Evolutionary conservation across 2,329 filamentous ascomycete species (phyloP), one percentile per base, ranked within the genome.

Genomic region (Cordyceps cicadae): DNA sequence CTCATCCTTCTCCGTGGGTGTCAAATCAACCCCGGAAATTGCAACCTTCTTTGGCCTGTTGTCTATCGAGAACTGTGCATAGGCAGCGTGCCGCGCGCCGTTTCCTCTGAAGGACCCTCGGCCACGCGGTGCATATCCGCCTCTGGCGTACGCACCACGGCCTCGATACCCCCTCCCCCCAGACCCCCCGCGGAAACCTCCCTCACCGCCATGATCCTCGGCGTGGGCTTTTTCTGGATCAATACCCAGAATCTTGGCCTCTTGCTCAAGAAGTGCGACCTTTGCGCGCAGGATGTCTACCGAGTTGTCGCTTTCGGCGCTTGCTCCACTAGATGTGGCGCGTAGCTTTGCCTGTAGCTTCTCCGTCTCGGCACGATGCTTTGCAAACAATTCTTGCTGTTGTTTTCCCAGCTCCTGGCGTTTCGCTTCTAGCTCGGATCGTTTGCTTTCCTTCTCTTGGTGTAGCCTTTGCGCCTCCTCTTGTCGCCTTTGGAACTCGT

Each of bases 21-120:
- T 84, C 68, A 87, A 85, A 71, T 86, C 85, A 12, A 84, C 80
- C 3, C 85, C 87, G 8, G 79, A 78, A 26, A 93, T 74, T 6
- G 82, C 80, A 11, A 94, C 76, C 63, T 81, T 86, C 70, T 83
- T 88, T 0, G 90, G 87, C 50, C 90, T 80, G 70, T 92, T 92
- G 68, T 94, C 90, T 24, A 94, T 78, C 19, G 87, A 87, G 65
- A 87, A 88, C 37, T 81, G 79, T 4, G 80, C 83, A 66, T 85
- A 86, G 0, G 80, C 81, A 3, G 80, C 79, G 52, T 81, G 79
- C 63, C 79, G 76, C 37, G 80, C 79, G 50, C 77, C 75, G 62
- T 67, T 76, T 54, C 78, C 71, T 58, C 75, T 69, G 54, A 73
- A 72, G 21, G 74, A 70, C 9, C 76, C 76, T 49, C 77, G 72